Evolutionary conservation across 495 filamentous ascomycete species (phyloP).

Genomic region (Penicillium desertorum): DNA sequence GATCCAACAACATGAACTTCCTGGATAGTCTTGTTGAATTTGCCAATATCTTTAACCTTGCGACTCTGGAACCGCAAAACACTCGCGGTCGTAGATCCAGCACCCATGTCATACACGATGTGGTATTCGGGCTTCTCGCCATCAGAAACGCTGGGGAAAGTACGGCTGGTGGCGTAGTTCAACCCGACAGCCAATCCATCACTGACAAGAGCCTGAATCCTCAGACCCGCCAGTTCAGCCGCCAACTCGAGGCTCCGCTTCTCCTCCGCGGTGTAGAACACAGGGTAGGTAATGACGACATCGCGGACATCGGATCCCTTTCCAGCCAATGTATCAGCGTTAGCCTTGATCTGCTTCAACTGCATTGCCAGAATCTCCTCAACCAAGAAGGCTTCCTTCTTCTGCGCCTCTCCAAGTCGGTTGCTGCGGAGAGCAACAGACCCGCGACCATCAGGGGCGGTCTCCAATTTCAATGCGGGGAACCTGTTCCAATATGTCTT

Average conservation of each 20-base stretch:
- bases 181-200: conserved; percentile 91
- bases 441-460: conserved; percentile 53
- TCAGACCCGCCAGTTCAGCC: conserved; percentile 82
- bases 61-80: conserved; percentile 85
- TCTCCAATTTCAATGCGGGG: conserved; percentile 57
- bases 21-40: conserved; percentile 94
- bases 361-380: conserved; percentile 98
- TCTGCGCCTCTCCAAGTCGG: conserved; percentile 60
- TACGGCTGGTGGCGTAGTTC: conserved; percentile 89
- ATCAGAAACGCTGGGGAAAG: conserved; percentile 79
- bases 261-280: conserved; percentile 87
- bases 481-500: conserved; percentile 67
- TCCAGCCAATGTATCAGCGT: conserved; percentile 85
- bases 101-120: conserved; percentile 96
- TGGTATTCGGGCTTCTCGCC: conserved; percentile 90
- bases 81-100: conserved; percentile 94
- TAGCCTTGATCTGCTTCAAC: conserved; percentile 79
- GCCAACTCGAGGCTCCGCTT: conserved; percentile 77
- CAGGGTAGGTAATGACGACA: conserved; percentile 86
- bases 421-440: conserved; percentile 77
- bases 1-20: conserved; percentile 83
- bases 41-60: conserved; percentile 86
- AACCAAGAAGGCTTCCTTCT: conserved; percentile 72
- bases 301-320: conserved; percentile 70
- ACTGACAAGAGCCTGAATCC: conserved; percentile 78